Evolutionary conservation across 768 basidiomycete genomes (phyloP).

Genomic region (Boletus fagicola): DNA sequence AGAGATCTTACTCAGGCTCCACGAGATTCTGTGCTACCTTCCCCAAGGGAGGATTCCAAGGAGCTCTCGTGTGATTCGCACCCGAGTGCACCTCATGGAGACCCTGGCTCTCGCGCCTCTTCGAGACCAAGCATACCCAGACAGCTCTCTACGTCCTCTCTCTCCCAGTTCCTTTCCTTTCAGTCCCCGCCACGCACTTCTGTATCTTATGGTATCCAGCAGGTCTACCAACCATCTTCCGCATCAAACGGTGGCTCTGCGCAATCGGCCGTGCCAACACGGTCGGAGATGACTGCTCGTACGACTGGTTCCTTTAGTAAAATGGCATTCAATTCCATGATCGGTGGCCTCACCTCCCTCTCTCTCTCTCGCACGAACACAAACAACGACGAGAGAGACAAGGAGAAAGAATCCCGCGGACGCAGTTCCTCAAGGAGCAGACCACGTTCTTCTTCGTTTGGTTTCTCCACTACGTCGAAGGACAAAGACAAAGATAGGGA

Average conservation of each 20-base stretch:
- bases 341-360: conserved; percentile 65
- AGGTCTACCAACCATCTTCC: conserved; percentile 16
- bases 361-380: conserved; percentile 57
- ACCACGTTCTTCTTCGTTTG: conserved; percentile 50
- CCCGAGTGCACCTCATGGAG: not conserved
- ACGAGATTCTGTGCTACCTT: conserved; percentile 20
- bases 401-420: conserved; percentile 54
- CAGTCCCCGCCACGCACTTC: conserved; percentile 19
- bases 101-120: conserved; percentile 6
- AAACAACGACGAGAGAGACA: conserved; percentile 37
- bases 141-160: conserved; percentile 24
- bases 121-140: conserved; percentile 23
- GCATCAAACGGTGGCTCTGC: conserved; percentile 8
- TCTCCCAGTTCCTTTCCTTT: conserved; percentile 27
- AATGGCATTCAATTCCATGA: conserved; percentile 66
- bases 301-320: conserved; percentile 55
- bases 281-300: conserved; percentile 38
- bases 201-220: conserved; percentile 17
- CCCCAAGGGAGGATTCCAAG: conserved; percentile 15
- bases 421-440: conserved; percentile 44
- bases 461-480: conserved; percentile 33
- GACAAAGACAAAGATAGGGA: conserved; percentile 34
- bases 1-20: conserved; percentile 13
- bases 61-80: conserved; percentile 3
- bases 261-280: conserved; percentile 14